These are phyloP conservation scores for Fraxinus greggii DNA, from an alignment of 305 asterid genomes.

Conservation along the genomic window DNA sequence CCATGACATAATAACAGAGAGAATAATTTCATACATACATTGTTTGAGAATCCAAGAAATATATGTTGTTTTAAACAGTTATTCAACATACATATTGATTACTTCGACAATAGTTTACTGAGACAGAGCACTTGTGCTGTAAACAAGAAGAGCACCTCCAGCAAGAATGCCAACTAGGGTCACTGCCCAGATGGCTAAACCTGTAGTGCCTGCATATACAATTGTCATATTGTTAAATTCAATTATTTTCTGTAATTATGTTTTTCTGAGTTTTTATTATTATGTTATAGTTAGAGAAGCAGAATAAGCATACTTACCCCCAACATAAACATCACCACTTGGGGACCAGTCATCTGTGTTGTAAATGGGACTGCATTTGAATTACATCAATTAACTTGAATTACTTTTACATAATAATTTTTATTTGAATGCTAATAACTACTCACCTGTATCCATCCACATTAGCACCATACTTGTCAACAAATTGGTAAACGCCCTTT, in stretches of 20 bases:
- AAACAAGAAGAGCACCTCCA: conserved; percentile 95
- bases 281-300: not conserved
- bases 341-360: conserved; percentile 68
- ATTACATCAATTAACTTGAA: not conserved
- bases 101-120: conserved; percentile 38
- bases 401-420: not conserved
- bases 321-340: conserved; percentile 76
- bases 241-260: not conserved
- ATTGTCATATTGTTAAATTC: not conserved
- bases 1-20: not conserved
- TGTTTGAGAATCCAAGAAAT: not conserved
- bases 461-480: conserved; percentile 94
- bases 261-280: not conserved
- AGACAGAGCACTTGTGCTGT: conserved; percentile 91
- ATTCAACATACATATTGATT: conserved; percentile 6
- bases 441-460: conserved; percentile 73
- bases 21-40: not conserved
- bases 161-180: conserved; percentile 66
- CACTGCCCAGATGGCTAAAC: conserved; percentile 56
- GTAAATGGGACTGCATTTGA: conserved; percentile 73
- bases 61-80: not conserved
- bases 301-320: conserved; percentile 42
- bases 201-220: conserved; percentile 41
- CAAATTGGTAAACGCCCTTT: conserved; percentile 97
- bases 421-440: not conserved